Percentiles rank a stretch among this genome's conserved stretches.
phyloP scores from a whole-genome alignment of 2,329 filamentous ascomycete species.

The Lachnellula occidentalis region DNA sequence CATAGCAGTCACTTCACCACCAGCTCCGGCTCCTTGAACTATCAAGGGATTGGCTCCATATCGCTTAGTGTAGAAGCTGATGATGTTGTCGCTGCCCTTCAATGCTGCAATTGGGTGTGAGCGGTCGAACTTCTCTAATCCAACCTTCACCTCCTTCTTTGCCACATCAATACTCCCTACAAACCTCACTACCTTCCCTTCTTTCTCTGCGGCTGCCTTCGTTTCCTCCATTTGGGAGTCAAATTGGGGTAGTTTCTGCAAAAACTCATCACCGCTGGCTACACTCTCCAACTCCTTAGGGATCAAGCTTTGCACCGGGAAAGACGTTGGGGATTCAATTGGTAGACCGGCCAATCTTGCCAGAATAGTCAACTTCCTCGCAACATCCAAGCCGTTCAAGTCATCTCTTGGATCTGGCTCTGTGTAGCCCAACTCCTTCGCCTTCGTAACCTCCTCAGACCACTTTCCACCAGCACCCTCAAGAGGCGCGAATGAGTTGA shows the following conservation, averaged over 20 bases:
- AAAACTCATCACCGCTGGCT: conserved; percentile 76
- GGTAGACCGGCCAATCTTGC: conserved; percentile 78
- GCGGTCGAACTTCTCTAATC: conserved; percentile 81
- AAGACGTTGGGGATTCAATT: conserved; percentile 77
- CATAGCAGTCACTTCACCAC: conserved; percentile 95
- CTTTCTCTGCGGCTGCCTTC: conserved; percentile 77
- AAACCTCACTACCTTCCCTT: conserved; percentile 89
- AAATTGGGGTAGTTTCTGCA: conserved; percentile 72
- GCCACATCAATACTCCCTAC: conserved; percentile 87
- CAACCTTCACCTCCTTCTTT: conserved; percentile 81
- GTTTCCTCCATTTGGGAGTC: conserved; percentile 85
- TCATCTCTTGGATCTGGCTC: conserved; percentile 85
- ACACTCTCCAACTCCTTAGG: conserved; percentile 77
- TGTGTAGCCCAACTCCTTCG: conserved; percentile 88
- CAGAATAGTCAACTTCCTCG: conserved; percentile 92
- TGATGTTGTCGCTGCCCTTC: conserved; percentile 98
- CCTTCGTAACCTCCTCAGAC: conserved; percentile 86
- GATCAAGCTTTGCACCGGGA: conserved; percentile 91
- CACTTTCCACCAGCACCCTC: conserved; percentile 72
- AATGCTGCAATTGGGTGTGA: conserved; percentile 88
- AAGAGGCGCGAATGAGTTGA: conserved; percentile 91
- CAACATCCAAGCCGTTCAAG: conserved; percentile 82
- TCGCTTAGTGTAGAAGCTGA: conserved; percentile 95
- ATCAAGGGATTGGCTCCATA: conserved; percentile 90
- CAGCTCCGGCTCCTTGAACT: conserved; percentile 89